Percentiles rank a stretch among this genome's conserved stretches.
phyloP scores from a whole-genome alignment of 1,284 basidiomycete species.

The Puccinia coronata region DNA sequence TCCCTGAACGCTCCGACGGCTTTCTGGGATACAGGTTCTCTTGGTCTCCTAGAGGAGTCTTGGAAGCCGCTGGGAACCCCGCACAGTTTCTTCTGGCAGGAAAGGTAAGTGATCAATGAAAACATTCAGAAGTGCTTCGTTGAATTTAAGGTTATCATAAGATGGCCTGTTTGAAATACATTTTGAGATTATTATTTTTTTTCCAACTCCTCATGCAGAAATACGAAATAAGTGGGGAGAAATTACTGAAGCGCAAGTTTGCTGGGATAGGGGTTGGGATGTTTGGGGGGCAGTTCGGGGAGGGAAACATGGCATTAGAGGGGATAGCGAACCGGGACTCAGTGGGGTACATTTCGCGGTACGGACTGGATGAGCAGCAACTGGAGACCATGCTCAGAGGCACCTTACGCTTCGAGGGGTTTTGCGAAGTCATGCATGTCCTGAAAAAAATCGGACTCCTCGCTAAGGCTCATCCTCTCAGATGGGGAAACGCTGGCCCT shows the following conservation, averaged over 20 bases:
- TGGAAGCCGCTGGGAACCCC: slow-evolving; percentile 76
- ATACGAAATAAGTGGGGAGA: slow-evolving; percentile 64
- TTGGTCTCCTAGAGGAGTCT: slow-evolving; percentile 86
- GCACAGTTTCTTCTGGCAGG: slow-evolving; percentile 71
- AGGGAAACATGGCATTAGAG: slow-evolving; percentile 67
- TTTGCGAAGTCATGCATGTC: slow-evolving; percentile 71
- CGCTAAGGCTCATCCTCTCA: background rate
- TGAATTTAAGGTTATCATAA: no score
- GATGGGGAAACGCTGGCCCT: background rate
- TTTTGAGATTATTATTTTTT: no score
- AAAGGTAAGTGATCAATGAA: slow-evolving; percentile 61
- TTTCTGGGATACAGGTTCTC: slow-evolving; percentile 89
- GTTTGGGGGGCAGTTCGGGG: slow-evolving; percentile 62
- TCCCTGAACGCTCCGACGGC: slow-evolving; percentile 66
- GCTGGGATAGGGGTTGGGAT: slow-evolving; percentile 65
- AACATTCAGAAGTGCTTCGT: slow-evolving; percentile 53
- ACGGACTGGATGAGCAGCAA: slow-evolving; percentile 64
- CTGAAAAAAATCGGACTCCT: slow-evolving; percentile 77
- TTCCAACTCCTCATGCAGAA: slow-evolving; percentile 59
- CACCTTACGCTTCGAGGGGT: slow-evolving; percentile 86
- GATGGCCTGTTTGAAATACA: no score
- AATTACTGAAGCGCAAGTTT: slow-evolving; percentile 68
- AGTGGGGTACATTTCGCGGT: slow-evolving; percentile 72
- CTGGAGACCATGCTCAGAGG: slow-evolving; percentile 77
- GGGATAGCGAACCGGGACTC: slow-evolving; percentile 88